These are phyloP conservation scores for Entomortierella chlamydospora DNA, from an alignment of 192 early-diverging fungal species.

Conservation along the genomic window DNA sequence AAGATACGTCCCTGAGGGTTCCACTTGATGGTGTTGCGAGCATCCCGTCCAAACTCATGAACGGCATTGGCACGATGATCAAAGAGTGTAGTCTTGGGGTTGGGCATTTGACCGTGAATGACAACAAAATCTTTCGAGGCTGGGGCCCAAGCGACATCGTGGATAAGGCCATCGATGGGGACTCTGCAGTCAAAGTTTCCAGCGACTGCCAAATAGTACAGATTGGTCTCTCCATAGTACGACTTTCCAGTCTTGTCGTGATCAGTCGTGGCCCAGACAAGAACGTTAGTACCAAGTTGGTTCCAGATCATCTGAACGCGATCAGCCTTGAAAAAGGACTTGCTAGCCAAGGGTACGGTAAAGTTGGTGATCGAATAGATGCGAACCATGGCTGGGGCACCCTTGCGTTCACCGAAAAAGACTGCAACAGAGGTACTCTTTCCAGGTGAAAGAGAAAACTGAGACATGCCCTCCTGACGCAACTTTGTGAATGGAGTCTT, in stretches of 20 bases:
- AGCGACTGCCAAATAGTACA: slow-evolving; percentile 91
- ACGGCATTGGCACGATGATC: slow-evolving; percentile 88
- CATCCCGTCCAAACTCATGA: slow-evolving; percentile 86
- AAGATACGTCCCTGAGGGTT: slow-evolving; percentile 87
- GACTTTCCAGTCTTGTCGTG: slow-evolving; percentile 94
- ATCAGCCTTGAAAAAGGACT: slow-evolving; percentile 97
- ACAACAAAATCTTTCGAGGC: slow-evolving; percentile 98
- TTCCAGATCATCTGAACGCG: slow-evolving; percentile 96
- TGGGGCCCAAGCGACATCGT: slow-evolving; percentile 96
- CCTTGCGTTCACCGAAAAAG: slow-evolving; percentile 90
- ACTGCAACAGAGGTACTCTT: slow-evolving; percentile 84
- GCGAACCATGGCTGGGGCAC: slow-evolving; percentile 85
- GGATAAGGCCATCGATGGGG: slow-evolving; percentile 88
- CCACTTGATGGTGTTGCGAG: slow-evolving; percentile 91
- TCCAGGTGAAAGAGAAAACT: slow-evolving; percentile 92
- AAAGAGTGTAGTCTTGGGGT: slow-evolving; percentile 92
- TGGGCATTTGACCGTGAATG: slow-evolving; percentile 80
- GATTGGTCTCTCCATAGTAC: slow-evolving; percentile 97
- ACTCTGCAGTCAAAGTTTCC: slow-evolving; percentile 96
- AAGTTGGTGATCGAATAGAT: slow-evolving; percentile 88
- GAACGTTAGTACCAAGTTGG: slow-evolving; percentile 83
- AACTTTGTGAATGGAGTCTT: slow-evolving; percentile 69
- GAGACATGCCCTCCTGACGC: slow-evolving; percentile 78
- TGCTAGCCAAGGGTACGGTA: slow-evolving; percentile 77
- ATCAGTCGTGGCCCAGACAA: slow-evolving; percentile 95